Percentiles rank a stretch among this genome's conserved stretches.
phyloP scores from a whole-genome alignment of 768 basidiomycete species.

The Podaxis pistillaris region DNA sequence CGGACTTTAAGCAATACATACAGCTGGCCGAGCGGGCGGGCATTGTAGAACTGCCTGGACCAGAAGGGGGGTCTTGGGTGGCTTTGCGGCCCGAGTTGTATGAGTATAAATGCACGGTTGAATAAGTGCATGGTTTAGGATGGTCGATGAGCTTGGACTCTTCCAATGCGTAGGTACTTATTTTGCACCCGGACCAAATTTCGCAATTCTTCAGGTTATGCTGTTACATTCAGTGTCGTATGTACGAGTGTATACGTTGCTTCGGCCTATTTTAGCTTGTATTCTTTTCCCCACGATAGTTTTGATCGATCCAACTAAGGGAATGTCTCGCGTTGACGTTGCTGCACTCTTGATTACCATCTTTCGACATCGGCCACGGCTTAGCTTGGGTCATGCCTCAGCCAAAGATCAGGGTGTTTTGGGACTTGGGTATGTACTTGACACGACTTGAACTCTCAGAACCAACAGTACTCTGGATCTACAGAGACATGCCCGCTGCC shows the following conservation, averaged over 20 bases:
- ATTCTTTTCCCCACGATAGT: not conserved
- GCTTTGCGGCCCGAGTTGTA: constrained; percentile 27
- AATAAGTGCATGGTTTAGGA: too few relatives aligned
- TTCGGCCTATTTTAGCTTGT: not conserved
- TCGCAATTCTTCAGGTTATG: not conserved
- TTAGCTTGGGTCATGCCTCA: not conserved
- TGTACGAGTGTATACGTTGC: not conserved
- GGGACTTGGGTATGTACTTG: constrained; percentile 16
- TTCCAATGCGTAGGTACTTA: too few relatives aligned
- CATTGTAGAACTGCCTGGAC: constrained; percentile 37
- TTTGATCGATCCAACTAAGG: not conserved
- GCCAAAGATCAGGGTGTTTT: constrained; percentile 11
- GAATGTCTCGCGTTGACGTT: not conserved
- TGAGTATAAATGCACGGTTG: constrained; percentile 1
- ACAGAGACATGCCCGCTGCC: constrained; percentile 12
- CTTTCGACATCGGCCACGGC: not conserved
- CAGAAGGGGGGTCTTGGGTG: constrained; percentile 34
- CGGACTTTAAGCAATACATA: constrained; percentile 35
- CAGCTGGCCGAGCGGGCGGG: constrained; percentile 31
- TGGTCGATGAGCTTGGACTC: too few relatives aligned
- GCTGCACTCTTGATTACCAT: not conserved
- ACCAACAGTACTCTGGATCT: not conserved
- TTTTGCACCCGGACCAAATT: not conserved
- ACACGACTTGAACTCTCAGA: not conserved
- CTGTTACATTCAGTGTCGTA: not conserved